Base-by-base conservation (phyloP, 768 basidiomycete genomes). In the Neoboletus magnificus region DNA sequence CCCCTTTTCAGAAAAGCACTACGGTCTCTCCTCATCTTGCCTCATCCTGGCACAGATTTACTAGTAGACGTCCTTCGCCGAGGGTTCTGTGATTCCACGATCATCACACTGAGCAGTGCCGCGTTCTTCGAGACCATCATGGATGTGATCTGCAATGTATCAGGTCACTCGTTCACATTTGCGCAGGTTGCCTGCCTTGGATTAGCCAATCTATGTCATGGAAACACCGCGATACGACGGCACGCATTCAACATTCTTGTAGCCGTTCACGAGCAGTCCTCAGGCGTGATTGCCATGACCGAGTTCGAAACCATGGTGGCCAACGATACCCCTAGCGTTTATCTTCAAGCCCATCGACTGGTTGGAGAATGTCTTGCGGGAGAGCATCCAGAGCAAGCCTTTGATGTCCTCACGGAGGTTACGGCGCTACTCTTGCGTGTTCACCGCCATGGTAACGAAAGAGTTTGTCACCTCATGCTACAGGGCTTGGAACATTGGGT, bases 401-500 rank as follows among this genome's bases (percentile, higher is more conserved):
- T 77, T 33, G 74, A 76, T 20, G 82, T 96, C 53, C 77, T 95
- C 45, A 70, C 81, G 0, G 86, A 93, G 62, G 79, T 92, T 47
- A 81, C 87, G 0, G 76, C 79, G 20, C 85, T 92, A 72, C 78
- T 95, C n/a, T 81, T 85, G 33, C 82, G 82, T 52, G 71, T 91
- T 23, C 77, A 77, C 56, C 75, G 76, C 44, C 66, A 71, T n/a
- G 79, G 82, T 9, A 76, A 76, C 27, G 72, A 76, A 23, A 74
- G 77, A 59, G 66, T 80, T 62, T 72, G 78, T 59, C 76, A 89
- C 43, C 74, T 89, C 11, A 76, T 93, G 40, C 74, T 98, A 3
- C 86, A 89, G 68, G 84, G 87, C 64, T 70, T 97, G 54, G 89
- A 92, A 66, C 82, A 84, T 58, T 98, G 95, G 94, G 79, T 92